Base-by-base conservation (phyloP, 495 filamentous ascomycete species). In the Entonaema liquescens region DNA sequence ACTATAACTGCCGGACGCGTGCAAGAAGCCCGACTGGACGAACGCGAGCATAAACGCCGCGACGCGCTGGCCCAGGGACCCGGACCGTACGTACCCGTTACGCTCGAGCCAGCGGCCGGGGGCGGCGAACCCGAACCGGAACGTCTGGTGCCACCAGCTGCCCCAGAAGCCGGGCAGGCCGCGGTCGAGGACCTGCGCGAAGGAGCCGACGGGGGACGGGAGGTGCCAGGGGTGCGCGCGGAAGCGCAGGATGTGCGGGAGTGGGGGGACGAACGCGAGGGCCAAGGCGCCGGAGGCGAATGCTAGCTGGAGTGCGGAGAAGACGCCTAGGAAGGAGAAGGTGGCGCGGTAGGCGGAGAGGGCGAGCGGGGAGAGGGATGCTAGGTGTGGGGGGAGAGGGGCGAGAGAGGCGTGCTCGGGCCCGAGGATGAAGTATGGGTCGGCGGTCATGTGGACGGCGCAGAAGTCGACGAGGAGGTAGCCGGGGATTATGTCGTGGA, bases 101-200 rank as follows among this genome's bases (percentile, higher is more conserved):
- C 81, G 75, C 5, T 88, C 60, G 23, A 91, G 67, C 72, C 79
- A 90, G 7, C 78, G 75, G 0, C 83, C 77, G 0, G 90, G 86
- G 1, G 85, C 83, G 5, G 85, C 79, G 75, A 97, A 95, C 0
- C 84, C 91, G 36, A 87, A 83, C 2, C 92, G 89, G 80, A 97
- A 95, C 1, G 90, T 86, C 76, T 97, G 93, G 77, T 97, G 93
- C 93, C 93, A 97, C 89, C 90, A 96, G 15, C 81, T 84, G 44
- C 90, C 87, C 93, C 93, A 97, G 71, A 89, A 87, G 29, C 93
- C 93, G 7, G 85, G 82, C 1, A 97, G 79, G 0, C 93, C 93
- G 50, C 88, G 79, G 58, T 91, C 85, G 3, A 90, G 74, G 5
- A 95, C 80, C 8, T 81, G 74, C 2, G 63, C 64, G 64, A 86